These are phyloP conservation scores for Russula foetens DNA, from an alignment of 768 basidiomycete species.

Conservation along the genomic window DNA sequence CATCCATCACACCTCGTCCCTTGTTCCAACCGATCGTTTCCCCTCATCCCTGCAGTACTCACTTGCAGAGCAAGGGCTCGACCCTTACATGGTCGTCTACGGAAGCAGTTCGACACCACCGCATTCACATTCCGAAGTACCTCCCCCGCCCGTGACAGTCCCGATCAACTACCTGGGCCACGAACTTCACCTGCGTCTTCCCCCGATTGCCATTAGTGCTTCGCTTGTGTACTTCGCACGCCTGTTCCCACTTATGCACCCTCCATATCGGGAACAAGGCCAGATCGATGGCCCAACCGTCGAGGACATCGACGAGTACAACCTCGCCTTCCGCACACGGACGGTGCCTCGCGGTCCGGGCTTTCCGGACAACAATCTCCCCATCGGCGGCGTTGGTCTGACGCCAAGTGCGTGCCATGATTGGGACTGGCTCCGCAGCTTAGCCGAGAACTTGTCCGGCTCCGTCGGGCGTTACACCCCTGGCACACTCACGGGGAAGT, in stretches of 20 bases:
- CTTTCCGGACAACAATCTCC: not conserved
- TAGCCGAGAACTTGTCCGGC: not conserved
- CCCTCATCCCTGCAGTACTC: slow-evolving; percentile 10
- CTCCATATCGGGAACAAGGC: not conserved
- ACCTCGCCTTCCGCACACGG: slow-evolving; percentile 1
- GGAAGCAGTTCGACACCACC: not conserved
- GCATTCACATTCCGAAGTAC: not conserved
- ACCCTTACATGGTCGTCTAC: slow-evolving; percentile 2
- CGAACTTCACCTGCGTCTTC: slow-evolving; percentile 6
- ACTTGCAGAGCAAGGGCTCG: slow-evolving; percentile 12
- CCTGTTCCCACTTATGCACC: not conserved
- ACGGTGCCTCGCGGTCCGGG: slow-evolving; percentile 2
- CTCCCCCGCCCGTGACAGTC: not conserved
- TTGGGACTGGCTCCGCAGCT: slow-evolving; percentile 11
- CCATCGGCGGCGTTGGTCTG: not conserved
- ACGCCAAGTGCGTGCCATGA: not conserved
- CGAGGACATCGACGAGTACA: slow-evolving; percentile 14
- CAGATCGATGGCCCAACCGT: not conserved
- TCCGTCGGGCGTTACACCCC: slow-evolving; percentile 1
- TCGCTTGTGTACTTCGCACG: slow-evolving; percentile 15
- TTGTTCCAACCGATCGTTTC: not conserved
- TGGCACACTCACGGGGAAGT: slow-evolving; percentile 7
- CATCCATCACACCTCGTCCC: not conserved
- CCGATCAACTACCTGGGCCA: slow-evolving; percentile 9
- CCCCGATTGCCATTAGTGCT: slow-evolving; percentile 10